Conservation (phyloP, 2,329 filamentous ascomycete species). For the Pestalotiopsis fici region DNA sequence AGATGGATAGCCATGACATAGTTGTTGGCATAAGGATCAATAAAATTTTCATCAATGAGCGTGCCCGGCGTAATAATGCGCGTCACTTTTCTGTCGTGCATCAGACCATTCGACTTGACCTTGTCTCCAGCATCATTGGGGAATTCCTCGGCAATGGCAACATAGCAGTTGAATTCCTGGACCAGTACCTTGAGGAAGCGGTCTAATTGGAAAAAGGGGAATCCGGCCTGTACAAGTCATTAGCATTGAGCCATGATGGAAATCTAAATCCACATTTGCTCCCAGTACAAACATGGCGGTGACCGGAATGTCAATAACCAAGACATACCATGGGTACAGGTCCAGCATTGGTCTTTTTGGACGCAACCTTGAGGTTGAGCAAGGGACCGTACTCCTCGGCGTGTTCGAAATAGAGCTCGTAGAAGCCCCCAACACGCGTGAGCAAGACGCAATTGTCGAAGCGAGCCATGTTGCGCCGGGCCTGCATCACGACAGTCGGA, state of each 20-base stretch:
- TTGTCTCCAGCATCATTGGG: constrained; percentile 70
- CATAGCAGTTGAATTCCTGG: constrained; percentile 85
- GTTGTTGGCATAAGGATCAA: constrained; percentile 92
- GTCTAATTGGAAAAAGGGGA: constrained; percentile 90
- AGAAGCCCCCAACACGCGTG: constrained; percentile 93
- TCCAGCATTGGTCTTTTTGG: constrained; percentile 77
- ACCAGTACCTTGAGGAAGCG: constrained; percentile 91
- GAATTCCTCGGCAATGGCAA: constrained; percentile 93
- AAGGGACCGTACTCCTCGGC: constrained; percentile 86
- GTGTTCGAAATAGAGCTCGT: constrained; percentile 97
- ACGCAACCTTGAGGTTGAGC: constrained; percentile 83
- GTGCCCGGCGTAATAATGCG: constrained; percentile 93
- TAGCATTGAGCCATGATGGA: background rate
- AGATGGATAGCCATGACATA: constrained; percentile 83
- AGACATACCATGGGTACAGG: constrained; percentile 77
- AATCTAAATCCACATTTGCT: background rate
- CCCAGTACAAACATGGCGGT: too few species aligned
- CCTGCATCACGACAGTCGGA: constrained; percentile 87
- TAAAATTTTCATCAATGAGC: constrained; percentile 95
- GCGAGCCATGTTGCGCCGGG: constrained; percentile 83
- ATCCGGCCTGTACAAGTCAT: constrained; percentile 67
- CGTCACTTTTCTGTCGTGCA: constrained; percentile 83
- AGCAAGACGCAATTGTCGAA: constrained; percentile 90
- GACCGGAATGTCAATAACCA: too few species aligned
- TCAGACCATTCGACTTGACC: constrained; percentile 72